Evolutionary conservation across 2,329 filamentous ascomycete species (phyloP).

Genomic region (Chaetomium olivaceum): DNA sequence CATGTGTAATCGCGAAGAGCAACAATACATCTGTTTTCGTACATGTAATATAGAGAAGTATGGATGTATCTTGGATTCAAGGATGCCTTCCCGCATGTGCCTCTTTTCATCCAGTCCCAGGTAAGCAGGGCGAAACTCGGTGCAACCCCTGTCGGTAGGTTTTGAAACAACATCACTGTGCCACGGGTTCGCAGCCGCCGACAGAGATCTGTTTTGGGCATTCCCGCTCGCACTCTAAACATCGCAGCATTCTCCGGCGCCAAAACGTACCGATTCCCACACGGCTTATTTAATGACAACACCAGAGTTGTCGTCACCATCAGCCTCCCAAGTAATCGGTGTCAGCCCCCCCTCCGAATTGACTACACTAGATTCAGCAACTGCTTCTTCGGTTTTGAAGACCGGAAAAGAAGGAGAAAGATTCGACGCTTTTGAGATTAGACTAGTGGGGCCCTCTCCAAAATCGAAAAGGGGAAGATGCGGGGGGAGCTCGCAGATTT

Average conservation of each 20-base stretch:
- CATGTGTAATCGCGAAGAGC: not conserved
- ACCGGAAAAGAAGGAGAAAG: not conserved
- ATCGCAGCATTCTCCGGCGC: conserved; percentile 5
- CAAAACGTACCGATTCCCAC: not conserved
- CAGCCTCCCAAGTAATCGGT: not conserved
- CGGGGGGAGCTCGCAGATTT: not conserved
- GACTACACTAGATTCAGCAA: not conserved
- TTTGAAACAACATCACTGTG: conserved; percentile 4
- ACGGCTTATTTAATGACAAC: not conserved
- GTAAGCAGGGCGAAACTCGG: conserved; percentile 10
- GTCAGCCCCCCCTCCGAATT: not conserved
- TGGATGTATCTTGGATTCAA: not conserved
- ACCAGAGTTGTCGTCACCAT: not conserved
- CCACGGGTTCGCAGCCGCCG: conserved; percentile 14
- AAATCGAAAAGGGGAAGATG: not conserved
- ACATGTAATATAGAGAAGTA: not conserved
- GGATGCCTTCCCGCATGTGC: not conserved
- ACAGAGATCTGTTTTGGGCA: conserved; percentile 11
- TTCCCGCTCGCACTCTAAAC: not conserved
- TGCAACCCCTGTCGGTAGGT: not conserved
- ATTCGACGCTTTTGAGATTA: not conserved
- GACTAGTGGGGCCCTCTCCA: not conserved
- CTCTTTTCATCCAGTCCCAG: not conserved
- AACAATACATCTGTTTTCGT: not conserved
- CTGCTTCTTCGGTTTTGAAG: not conserved